Percentiles rank a stretch among this genome's conserved stretches.
phyloP scores from a whole-genome alignment of 148 eudicot genomes.

The Hydrangea macrophylla region DNA sequence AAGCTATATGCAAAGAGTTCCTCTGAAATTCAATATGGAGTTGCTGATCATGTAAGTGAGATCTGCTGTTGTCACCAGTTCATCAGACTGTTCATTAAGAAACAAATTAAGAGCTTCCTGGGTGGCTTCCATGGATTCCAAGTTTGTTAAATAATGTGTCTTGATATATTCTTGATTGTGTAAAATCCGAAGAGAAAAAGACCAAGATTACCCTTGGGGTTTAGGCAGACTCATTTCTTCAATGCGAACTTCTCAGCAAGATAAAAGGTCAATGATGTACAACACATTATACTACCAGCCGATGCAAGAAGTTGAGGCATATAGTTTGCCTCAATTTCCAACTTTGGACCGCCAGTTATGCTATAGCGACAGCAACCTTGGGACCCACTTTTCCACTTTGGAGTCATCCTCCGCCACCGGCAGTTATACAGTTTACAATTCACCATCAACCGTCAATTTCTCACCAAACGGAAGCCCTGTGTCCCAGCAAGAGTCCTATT shows the following conservation, averaged over 20 bases:
- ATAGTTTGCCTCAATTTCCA: slow-evolving; percentile 41
- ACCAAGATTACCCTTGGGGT: neutral
- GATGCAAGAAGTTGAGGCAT: slow-evolving; percentile 35
- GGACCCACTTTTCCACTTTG: slow-evolving; percentile 29
- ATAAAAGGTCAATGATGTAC: slow-evolving; percentile 30
- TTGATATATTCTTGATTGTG: neutral
- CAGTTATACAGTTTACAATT: slow-evolving; percentile 20
- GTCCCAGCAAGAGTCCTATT: slow-evolving; percentile 29
- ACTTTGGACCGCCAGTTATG: slow-evolving; percentile 27
- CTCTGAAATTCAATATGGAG: neutral
- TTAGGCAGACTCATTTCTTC: neutral
- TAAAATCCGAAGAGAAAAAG: neutral
- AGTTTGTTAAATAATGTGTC: neutral
- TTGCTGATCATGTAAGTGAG: neutral
- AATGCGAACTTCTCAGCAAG: slow-evolving; percentile 2
- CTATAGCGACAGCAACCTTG: slow-evolving; percentile 22
- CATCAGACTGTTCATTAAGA: neutral
- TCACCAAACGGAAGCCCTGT: slow-evolving; percentile 30
- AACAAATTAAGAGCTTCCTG: neutral
- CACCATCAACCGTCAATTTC: slow-evolving; percentile 32
- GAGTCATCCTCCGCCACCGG: slow-evolving; percentile 43
- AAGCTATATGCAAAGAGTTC: neutral
- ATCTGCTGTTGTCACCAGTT: neutral
- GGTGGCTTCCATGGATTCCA: neutral
- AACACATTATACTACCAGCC: slow-evolving; percentile 41